Conservation (phyloP, 208 protist genomes). For the Acanthamoeba culbertsoni region DNA sequence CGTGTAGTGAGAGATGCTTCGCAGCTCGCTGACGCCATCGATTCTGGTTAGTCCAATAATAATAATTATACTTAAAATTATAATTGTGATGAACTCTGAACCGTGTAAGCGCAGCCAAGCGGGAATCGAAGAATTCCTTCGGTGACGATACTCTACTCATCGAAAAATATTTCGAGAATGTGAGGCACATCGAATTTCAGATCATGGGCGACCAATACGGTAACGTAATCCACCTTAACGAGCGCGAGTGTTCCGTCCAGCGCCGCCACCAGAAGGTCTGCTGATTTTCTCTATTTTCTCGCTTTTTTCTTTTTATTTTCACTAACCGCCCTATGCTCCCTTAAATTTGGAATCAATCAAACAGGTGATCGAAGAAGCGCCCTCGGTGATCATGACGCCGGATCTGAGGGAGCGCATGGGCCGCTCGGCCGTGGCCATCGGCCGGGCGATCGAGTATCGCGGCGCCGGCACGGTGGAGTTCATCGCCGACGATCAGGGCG, state of each 20-base stretch:
- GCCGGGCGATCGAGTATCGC: slow-evolving; percentile 90
- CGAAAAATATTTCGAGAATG: slow-evolving; percentile 90
- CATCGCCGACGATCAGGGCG: slow-evolving; percentile 89
- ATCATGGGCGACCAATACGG: slow-evolving; percentile 92
- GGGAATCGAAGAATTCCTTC: slow-evolving; percentile 91
- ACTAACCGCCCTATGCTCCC: no score
- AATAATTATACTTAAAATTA: slow-evolving; percentile 64
- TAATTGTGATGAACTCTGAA: slow-evolving; percentile 76
- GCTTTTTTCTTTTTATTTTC: no score
- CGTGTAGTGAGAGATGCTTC: neutral
- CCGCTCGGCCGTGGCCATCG: slow-evolving; percentile 83
- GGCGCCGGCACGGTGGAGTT: slow-evolving; percentile 97
- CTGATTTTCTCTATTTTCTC: no score
- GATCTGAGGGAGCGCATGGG: slow-evolving; percentile 86
- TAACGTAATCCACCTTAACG: slow-evolving; percentile 91
- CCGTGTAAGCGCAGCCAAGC: slow-evolving; percentile 81
- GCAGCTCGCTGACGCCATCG: neutral
- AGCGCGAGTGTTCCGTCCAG: slow-evolving; percentile 96
- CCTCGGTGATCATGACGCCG: slow-evolving; percentile 28
- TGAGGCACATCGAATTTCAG: slow-evolving; percentile 69
- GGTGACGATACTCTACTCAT: slow-evolving; percentile 92
- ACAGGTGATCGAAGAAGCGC: slow-evolving; percentile 70
- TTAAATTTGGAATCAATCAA: no score
- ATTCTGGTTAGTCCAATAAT: slow-evolving; percentile 54
- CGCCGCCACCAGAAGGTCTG: slow-evolving; percentile 95